Evolutionary conservation across 1,284 basidiomycete genomes (phyloP).

Genomic region (Apiotrichum siamense): DNA sequence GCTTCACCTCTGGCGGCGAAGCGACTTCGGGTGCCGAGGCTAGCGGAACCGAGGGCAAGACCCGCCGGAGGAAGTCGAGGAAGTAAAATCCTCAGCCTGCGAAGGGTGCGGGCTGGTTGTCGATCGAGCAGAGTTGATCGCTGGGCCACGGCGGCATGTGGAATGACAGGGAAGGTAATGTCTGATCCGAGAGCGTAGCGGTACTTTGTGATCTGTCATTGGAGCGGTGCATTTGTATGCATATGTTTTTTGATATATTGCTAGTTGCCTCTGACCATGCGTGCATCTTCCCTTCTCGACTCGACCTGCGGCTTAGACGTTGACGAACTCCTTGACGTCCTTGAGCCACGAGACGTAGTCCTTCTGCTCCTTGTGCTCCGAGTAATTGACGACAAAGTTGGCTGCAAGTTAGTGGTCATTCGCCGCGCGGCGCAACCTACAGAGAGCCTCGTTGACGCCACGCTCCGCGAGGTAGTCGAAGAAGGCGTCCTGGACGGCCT

Average conservation of each 20-base stretch:
- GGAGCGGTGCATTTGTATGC: constrained; percentile 13
- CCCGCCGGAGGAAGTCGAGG: constrained; percentile 24
- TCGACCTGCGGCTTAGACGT: too few species aligned
- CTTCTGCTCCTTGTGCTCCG: constrained; percentile 84
- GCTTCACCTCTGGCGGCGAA: constrained; percentile 30
- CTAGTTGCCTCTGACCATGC: not conserved
- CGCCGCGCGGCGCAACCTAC: constrained; percentile 24
- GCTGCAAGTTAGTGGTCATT: constrained; percentile 36
- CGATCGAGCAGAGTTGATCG: too few species aligned
- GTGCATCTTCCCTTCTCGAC: not conserved
- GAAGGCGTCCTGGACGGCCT: constrained; percentile 77
- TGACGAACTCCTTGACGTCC: constrained; percentile 77
- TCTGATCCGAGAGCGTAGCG: too few species aligned
- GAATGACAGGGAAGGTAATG: too few species aligned
- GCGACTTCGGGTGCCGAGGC: constrained; percentile 39
- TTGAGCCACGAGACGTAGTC: constrained; percentile 89
- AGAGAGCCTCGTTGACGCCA: constrained; percentile 74
- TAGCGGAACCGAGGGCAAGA: constrained; percentile 32
- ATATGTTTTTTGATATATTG: constrained; percentile 1
- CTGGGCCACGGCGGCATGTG: too few species aligned
- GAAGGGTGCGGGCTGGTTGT: too few species aligned
- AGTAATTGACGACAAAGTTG: constrained; percentile 74
- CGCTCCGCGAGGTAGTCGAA: constrained; percentile 77
- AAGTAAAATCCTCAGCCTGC: constrained; percentile 14
- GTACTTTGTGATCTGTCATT: not conserved